Evolutionary conservation across 345 rosid genomes (phyloP).

Genomic region (Lumnitzera racemosa): DNA sequence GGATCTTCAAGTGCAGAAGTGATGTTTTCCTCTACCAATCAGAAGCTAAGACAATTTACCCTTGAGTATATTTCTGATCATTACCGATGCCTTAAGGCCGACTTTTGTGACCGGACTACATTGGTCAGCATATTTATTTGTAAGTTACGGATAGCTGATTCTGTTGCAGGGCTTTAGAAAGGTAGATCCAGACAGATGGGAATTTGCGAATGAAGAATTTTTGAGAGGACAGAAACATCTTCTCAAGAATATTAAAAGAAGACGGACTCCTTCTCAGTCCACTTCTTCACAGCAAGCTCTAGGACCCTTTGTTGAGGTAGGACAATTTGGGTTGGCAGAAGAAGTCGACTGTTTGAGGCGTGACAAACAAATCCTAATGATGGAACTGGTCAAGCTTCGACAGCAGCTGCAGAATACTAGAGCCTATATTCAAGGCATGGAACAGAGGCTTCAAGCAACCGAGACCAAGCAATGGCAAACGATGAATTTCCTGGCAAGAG

Average conservation of each 20-base stretch:
- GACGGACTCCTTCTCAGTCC: constrained; percentile 5
- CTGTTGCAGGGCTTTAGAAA: constrained; percentile 68
- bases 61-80: too few species aligned
- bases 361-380: constrained; percentile 50
- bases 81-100: background rate
- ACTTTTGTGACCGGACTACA: background rate
- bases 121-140: background rate
- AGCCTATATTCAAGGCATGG: constrained; percentile 52
- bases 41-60: too few species aligned
- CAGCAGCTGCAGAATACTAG: constrained; percentile 63
- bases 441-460: constrained; percentile 51
- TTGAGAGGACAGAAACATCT: constrained; percentile 77
- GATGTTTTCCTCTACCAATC: too few species aligned
- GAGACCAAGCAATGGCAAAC: constrained; percentile 77
- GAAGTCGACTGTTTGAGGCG: constrained; percentile 48
- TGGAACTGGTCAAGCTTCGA: constrained; percentile 62
- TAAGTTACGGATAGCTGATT: background rate
- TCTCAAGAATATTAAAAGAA: constrained; percentile 52
- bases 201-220: constrained; percentile 86
- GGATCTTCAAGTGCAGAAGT: too few species aligned
- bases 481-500: constrained; percentile 79
- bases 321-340: constrained; percentile 35
- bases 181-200: constrained; percentile 85
- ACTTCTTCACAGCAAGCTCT: constrained; percentile 14
- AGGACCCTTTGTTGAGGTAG: constrained; percentile 45